phyloP scores from a whole-genome alignment of 2,329 filamentous ascomycete genomes.

The Mycosphaerella sp. region DNA sequence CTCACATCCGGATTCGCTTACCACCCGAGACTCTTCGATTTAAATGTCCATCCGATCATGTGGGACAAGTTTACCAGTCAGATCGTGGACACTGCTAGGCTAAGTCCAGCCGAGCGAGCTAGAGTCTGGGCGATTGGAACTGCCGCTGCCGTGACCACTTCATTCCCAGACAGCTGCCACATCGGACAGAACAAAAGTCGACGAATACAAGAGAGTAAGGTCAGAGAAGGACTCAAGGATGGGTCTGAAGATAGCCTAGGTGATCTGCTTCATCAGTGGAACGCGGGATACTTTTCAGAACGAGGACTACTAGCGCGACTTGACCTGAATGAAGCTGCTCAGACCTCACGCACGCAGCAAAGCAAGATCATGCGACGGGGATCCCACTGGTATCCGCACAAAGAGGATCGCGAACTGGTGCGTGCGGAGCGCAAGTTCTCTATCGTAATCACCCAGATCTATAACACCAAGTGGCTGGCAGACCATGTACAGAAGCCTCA shows the following conservation, averaged over 20 bases:
- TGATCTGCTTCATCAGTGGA: slow-evolving; percentile 23
- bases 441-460: slow-evolving; percentile 22
- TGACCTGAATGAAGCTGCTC: slow-evolving; percentile 22
- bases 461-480: slow-evolving; percentile 9
- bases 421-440: slow-evolving; percentile 25
- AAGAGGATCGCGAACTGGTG: slow-evolving; percentile 19
- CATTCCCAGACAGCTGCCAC: slow-evolving; percentile 7
- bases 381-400: slow-evolving; percentile 12
- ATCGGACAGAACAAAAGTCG: slow-evolving; percentile 17
- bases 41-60: slow-evolving; percentile 22
- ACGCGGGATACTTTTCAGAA: slow-evolving; percentile 22
- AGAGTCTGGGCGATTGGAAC: slow-evolving; percentile 19
- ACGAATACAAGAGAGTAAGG: slow-evolving; percentile 21
- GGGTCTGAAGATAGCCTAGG: slow-evolving; percentile 19
- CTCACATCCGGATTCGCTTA: slow-evolving; percentile 24
- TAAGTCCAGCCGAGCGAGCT: slow-evolving; percentile 19
- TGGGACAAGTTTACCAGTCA: slow-evolving; percentile 25
- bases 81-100: slow-evolving; percentile 18
- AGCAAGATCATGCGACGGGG: slow-evolving; percentile 16
- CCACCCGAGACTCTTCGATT: slow-evolving; percentile 23
- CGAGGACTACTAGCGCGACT: slow-evolving; percentile 21
- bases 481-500: slow-evolving; percentile 1
- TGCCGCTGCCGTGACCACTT: slow-evolving; percentile 14
- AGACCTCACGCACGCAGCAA: slow-evolving; percentile 15
- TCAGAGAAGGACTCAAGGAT: slow-evolving; percentile 19